Conservation (phyloP, 169 alveolate genomes). For the Plasmodium knowlesi region DNA sequence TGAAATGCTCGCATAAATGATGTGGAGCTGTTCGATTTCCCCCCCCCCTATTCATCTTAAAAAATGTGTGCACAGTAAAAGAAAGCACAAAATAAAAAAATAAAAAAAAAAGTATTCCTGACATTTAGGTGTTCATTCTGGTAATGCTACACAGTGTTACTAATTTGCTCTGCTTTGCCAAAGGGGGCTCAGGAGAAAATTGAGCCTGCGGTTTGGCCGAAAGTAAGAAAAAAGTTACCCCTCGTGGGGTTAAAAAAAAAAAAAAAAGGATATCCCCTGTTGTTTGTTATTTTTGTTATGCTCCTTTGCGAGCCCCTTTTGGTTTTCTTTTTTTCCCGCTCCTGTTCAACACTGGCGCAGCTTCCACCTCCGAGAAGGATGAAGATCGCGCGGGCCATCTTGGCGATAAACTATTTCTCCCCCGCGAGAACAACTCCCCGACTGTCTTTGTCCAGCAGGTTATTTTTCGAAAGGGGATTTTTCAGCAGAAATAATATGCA, state of each 20-base stretch:
- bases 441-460: neutral
- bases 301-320: neutral
- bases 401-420: conserved; percentile 18
- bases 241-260: neutral
- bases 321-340: neutral
- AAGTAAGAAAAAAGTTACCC: neutral
- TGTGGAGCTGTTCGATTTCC: neutral
- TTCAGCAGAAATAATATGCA: neutral
- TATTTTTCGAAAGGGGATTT: conserved; percentile 44
- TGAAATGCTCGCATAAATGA: neutral
- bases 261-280: neutral
- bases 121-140: neutral
- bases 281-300: neutral
- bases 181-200: neutral
- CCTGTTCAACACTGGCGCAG: neutral
- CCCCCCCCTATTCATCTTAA: neutral
- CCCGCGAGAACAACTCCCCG: neutral
- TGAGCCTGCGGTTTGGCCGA: neutral
- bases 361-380: conserved; percentile 1
- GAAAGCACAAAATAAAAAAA: neutral
- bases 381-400: conserved; percentile 6
- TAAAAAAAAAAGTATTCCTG: neutral
- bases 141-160: neutral
- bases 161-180: neutral
- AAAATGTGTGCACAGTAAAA: neutral